Evolutionary conservation across 2,329 filamentous ascomycete species (phyloP).

Genomic region (Trichoderma cornu-damae): DNA sequence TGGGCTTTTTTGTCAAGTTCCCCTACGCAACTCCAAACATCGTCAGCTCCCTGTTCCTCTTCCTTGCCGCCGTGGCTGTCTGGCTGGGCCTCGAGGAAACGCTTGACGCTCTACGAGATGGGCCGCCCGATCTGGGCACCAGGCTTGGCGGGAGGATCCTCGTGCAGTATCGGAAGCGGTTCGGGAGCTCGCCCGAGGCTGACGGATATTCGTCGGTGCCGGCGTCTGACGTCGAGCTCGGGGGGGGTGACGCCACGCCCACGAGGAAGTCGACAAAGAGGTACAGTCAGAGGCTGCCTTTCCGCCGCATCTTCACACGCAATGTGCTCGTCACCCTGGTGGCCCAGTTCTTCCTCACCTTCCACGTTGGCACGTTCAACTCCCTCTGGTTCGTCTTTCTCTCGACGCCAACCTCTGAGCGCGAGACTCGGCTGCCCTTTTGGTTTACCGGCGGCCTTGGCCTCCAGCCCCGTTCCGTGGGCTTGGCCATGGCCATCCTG

Average conservation of each 20-base stretch:
- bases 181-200: conserved; percentile 16
- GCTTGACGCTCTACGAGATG: conserved; percentile 40
- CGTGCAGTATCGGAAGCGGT: conserved; percentile 25
- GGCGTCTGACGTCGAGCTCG: conserved; percentile 24
- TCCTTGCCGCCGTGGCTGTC: conserved; percentile 39
- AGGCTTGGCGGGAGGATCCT: conserved; percentile 37
- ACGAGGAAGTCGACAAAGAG: conserved; percentile 26
- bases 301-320: conserved; percentile 50
- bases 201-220: conserved; percentile 26
- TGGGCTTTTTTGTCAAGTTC: conserved; percentile 43
- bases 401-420: conserved; percentile 54
- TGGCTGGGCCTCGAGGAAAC: conserved; percentile 53
- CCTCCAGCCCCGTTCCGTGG: conserved; percentile 65
- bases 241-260: conserved; percentile 5
- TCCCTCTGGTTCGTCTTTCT: conserved; percentile 72
- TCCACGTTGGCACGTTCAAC: conserved; percentile 72
- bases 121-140: conserved; percentile 39
- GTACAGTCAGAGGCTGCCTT: conserved; percentile 46
- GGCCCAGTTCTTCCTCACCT: conserved; percentile 63
- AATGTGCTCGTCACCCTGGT: conserved; percentile 53
- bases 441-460: conserved; percentile 70
- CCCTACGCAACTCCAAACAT: conserved; percentile 54
- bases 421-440: conserved; percentile 45
- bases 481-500: conserved; percentile 71
- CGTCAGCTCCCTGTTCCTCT: conserved; percentile 45